A percentile compares a stretch with the other conserved stretches of the same genome.
Evolutionary conservation across 1,284 basidiomycete genomes (phyloP).

Genomic region (Kwoniella shivajii): DNA sequence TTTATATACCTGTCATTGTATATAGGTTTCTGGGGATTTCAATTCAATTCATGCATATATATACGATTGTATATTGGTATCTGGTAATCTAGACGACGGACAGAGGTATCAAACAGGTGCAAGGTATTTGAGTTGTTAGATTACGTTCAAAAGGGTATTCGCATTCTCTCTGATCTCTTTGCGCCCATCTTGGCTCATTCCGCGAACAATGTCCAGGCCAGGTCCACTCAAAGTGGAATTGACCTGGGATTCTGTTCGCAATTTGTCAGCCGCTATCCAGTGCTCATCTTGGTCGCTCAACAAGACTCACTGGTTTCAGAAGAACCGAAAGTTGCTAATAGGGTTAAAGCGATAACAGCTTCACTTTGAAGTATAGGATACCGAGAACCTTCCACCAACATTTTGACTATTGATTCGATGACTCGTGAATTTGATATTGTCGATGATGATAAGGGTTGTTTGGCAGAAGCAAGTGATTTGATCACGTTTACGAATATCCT

Average conservation of each 20-base stretch:
- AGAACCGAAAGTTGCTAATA: slow-evolving; percentile 62
- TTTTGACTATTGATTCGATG: slow-evolving; percentile 66
- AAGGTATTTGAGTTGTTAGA: not conserved
- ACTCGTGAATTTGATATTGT: slow-evolving; percentile 35
- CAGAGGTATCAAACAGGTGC: not conserved
- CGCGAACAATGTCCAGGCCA: not conserved
- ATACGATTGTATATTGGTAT: too few species aligned
- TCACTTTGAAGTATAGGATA: slow-evolving; percentile 88
- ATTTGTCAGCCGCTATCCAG: too few species aligned
- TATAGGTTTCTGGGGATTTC: not conserved
- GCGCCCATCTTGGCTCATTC: not conserved
- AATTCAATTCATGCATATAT: not conserved
- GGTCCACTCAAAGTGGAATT: not conserved
- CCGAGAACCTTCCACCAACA: slow-evolving; percentile 74
- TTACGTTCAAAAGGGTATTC: not conserved
- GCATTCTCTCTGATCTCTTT: not conserved
- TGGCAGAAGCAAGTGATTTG: slow-evolving; percentile 59
- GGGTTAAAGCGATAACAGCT: slow-evolving; percentile 76
- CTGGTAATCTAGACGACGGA: too few species aligned
- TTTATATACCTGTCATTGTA: not conserved
- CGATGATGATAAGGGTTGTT: slow-evolving; percentile 43
- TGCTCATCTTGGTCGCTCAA: not conserved
- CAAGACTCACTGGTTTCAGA: slow-evolving; percentile 50
- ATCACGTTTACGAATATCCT: slow-evolving; percentile 83
- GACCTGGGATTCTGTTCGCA: not conserved